Evolutionary conservation across 2,329 filamentous ascomycete genomes (phyloP).

Genomic region (Aspergillus sp.): DNA sequence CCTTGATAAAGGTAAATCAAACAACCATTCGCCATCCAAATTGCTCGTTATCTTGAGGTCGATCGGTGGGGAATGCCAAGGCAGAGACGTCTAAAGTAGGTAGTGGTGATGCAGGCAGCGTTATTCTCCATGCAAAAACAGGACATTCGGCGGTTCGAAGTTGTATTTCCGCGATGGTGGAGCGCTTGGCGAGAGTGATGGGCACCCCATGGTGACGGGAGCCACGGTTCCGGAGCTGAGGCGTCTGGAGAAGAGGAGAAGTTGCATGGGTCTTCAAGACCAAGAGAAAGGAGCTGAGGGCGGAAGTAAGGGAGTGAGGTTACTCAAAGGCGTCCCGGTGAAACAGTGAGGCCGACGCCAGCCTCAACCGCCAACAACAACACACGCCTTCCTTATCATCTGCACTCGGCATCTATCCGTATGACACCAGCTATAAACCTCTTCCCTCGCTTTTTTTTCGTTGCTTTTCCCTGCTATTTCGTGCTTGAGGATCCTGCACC

Average conservation of each 20-base stretch:
- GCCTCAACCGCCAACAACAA: not conserved
- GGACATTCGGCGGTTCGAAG: not conserved
- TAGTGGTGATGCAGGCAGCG: conserved; percentile 4
- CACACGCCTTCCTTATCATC: not conserved
- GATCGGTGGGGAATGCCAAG: conserved; percentile 15
- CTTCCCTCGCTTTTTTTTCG: not conserved
- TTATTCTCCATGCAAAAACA: conserved; percentile 3
- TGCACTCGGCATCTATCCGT: not conserved
- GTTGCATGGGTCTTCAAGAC: not conserved
- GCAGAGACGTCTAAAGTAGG: conserved; percentile 6
- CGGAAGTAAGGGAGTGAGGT: not conserved
- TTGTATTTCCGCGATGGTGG: conserved; percentile 1
- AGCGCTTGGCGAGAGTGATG: conserved; percentile 6
- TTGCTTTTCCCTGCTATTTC: not conserved
- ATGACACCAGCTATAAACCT: not conserved
- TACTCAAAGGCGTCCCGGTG: conserved; percentile 4
- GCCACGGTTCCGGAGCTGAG: not conserved
- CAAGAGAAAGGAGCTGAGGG: not conserved
- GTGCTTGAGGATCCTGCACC: not conserved
- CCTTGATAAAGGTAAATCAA: not conserved
- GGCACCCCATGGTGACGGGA: not conserved
- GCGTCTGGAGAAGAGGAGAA: not conserved
- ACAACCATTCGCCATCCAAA: conserved; percentile 1
- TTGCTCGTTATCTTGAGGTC: conserved; percentile 7
- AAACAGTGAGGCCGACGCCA: not conserved